Base-by-base conservation (phyloP, 2,329 filamentous ascomycete genomes). In the Colletotrichum endophyticum region DNA sequence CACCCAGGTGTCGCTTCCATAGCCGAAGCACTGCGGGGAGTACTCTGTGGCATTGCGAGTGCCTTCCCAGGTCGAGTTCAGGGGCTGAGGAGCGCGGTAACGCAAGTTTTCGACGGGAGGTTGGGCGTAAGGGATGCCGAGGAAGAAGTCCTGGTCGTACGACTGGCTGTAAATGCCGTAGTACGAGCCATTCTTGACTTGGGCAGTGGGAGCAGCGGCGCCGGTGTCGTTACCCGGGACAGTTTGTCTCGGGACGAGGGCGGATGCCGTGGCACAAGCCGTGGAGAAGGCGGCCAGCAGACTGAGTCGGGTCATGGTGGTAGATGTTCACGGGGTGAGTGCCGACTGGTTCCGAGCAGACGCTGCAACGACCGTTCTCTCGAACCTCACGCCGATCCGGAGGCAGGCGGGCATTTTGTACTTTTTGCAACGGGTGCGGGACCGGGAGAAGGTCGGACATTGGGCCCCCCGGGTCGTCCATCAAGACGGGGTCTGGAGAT, bases 111-210 rank as follows among this genome's bases (percentile, higher is more conserved):
- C 90, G 34, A 90, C 87, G 3, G 84, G 82, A n/a, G 84, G 82
- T 76, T 90, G 88, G 5, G 91, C 91, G 80, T 89, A 93, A 0
- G 91, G 91, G 3, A 93, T 88, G 4, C 88, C 89, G 5, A 90
- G 82, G 80, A 91, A 91, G 73, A 87, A 84, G 77, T 91, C 89
- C 66, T 90, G 89, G 30, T 85, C 77, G 72, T 88, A 89, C 2
- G 80, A 76, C 1, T 83, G 61, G 49, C 84, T 85, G 72, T 84
- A 81, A 3, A 84, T 75, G 8, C 89, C 89, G 28, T 80, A 75
- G 77, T 89, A 89, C 0, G 88, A 75, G 22, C 77, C 77, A 39
- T 76, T 75, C 34, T 66, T 67, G 8, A 77, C 66, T 39, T 78
- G 63, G 9, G 64, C 77, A 16, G 56, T 62, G 30, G 77, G 75